Evolutionary conservation across 2,329 filamentous ascomycete genomes (phyloP).

Genomic region (Aspergillus jensenii): DNA sequence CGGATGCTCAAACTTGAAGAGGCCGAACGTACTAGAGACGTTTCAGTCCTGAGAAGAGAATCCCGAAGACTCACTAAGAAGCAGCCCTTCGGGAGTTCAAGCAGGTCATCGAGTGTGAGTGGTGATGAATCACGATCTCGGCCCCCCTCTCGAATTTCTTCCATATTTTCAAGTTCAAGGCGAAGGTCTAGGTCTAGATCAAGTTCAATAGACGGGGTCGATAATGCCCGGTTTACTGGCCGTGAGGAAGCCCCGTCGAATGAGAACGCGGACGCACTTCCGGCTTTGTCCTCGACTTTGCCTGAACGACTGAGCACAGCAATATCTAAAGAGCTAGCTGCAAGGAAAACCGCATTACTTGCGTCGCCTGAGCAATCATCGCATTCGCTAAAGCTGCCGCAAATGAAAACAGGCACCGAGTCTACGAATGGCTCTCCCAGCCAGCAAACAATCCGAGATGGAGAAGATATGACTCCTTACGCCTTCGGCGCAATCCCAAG

Average conservation of each 20-base stretch:
- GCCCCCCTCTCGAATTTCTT: conserved; percentile 25
- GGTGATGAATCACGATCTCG: conserved; percentile 26
- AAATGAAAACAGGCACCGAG: conserved; percentile 17
- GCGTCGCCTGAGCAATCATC: conserved; percentile 9
- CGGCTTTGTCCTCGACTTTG: conserved; percentile 22
- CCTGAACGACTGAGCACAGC: conserved; percentile 31
- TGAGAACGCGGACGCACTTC: conserved; percentile 15
- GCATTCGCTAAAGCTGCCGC: conserved; percentile 12
- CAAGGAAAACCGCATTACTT: conserved; percentile 22
- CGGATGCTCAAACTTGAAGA: conserved; percentile 26
- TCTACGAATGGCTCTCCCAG: conserved; percentile 12
- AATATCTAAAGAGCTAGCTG: conserved; percentile 31
- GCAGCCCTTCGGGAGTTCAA: conserved; percentile 30
- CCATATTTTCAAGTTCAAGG: conserved; percentile 28
- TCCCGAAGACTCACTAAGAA: conserved; percentile 37
- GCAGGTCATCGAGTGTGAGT: conserved; percentile 31
- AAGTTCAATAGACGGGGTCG: conserved; percentile 24
- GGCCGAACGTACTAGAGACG: conserved; percentile 16
- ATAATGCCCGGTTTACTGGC: conserved; percentile 6
- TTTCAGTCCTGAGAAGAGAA: conserved; percentile 18
- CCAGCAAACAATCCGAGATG: not conserved
- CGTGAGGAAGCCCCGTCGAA: conserved; percentile 3
- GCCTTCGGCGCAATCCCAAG: conserved; percentile 8
- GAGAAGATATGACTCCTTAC: not conserved
- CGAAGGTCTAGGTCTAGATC: conserved; percentile 29